Evolutionary conservation across 2,329 filamentous ascomycete genomes (phyloP).

Genomic region (Curvularia hawaiiensis): DNA sequence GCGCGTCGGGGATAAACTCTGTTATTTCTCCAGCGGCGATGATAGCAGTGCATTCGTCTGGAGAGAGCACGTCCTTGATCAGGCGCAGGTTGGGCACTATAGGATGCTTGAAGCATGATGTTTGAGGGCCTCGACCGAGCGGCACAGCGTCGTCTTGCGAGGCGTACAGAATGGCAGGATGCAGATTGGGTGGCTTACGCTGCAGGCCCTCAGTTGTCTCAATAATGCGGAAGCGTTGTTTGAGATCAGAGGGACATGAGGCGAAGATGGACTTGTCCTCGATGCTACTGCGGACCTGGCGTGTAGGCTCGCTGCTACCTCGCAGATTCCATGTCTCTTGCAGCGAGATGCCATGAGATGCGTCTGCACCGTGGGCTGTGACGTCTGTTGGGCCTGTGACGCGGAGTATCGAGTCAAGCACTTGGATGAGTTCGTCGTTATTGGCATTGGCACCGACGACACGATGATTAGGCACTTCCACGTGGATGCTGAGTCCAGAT

Average conservation of each 20-base stretch:
- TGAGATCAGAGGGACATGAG: slow-evolving; percentile 24
- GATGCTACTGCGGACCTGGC: slow-evolving; percentile 62
- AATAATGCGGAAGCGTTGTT: slow-evolving; percentile 60
- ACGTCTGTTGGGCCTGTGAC: slow-evolving; percentile 66
- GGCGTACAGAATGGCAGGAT: slow-evolving; percentile 69
- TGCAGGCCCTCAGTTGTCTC: slow-evolving; percentile 65
- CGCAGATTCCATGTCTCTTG: slow-evolving; percentile 67
- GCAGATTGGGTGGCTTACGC: slow-evolving; percentile 71
- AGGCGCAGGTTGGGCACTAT: slow-evolving; percentile 66
- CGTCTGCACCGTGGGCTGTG: slow-evolving; percentile 30
- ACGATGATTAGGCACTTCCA: slow-evolving; percentile 48
- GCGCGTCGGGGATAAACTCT: slow-evolving; percentile 70
- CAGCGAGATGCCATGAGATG: slow-evolving; percentile 56
- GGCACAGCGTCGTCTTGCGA: slow-evolving; percentile 62
- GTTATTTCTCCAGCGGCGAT: slow-evolving; percentile 69
- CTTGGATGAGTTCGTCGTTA: slow-evolving; percentile 58
- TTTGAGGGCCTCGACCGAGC: slow-evolving; percentile 53
- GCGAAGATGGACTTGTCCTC: slow-evolving; percentile 58
- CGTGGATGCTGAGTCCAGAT: slow-evolving; percentile 65
- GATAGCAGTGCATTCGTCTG: slow-evolving; percentile 67
- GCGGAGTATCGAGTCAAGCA: slow-evolving; percentile 68
- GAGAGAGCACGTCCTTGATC: slow-evolving; percentile 64
- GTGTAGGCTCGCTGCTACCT: slow-evolving; percentile 44
- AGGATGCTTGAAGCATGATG: slow-evolving; percentile 65
- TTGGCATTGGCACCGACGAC: slow-evolving; percentile 50